These are phyloP conservation scores for Purpureocillium lavendulum DNA, from an alignment of 2,329 filamentous ascomycete genomes.

Conservation along the genomic window DNA sequence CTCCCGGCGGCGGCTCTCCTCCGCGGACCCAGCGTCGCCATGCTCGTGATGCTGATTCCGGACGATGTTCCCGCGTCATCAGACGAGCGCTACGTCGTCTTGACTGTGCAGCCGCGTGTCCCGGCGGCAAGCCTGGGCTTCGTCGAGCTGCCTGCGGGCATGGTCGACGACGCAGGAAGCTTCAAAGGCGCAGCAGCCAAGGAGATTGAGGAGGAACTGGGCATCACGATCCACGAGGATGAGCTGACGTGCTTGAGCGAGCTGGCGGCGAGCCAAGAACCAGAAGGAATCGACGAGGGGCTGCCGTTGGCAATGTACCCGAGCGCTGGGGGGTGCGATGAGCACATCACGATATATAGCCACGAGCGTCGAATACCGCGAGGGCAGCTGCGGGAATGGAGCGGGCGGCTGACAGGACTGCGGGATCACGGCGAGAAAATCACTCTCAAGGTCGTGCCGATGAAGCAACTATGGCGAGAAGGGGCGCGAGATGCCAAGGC, in stretches of 20 bases:
- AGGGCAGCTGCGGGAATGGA: conserved; percentile 43
- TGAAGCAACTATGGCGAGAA: conserved; percentile 49
- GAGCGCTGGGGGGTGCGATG: conserved; percentile 52
- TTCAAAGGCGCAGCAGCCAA: conserved; percentile 50
- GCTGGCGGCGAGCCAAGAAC: conserved; percentile 25
- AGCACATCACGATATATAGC: conserved; percentile 50
- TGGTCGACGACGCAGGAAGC: conserved; percentile 45
- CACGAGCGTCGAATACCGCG: conserved; percentile 44
- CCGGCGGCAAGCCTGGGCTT: conserved; percentile 46
- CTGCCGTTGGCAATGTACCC: conserved; percentile 46
- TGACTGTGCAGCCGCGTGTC: conserved; percentile 52
- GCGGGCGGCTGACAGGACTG: conserved; percentile 48
- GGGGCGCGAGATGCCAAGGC: conserved; percentile 51
- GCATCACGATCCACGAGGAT: conserved; percentile 38
- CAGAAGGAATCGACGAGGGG: conserved; percentile 20
- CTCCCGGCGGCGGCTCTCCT: conserved; percentile 49
- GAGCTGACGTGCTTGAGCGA: conserved; percentile 45
- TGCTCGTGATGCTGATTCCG: conserved; percentile 48
- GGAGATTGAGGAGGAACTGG: conserved; percentile 54
- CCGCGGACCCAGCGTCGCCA: conserved; percentile 51
- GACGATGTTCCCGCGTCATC: conserved; percentile 31
- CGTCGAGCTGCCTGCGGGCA: conserved; percentile 49
- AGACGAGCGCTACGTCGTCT: conserved; percentile 45
- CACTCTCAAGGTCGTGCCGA: conserved; percentile 47
- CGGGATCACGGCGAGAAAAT: conserved; percentile 53